Evolutionary conservation across 345 rosid species (phyloP), one percentile per base, ranked within the genome.

Genomic region (Gossypium bickii): DNA sequence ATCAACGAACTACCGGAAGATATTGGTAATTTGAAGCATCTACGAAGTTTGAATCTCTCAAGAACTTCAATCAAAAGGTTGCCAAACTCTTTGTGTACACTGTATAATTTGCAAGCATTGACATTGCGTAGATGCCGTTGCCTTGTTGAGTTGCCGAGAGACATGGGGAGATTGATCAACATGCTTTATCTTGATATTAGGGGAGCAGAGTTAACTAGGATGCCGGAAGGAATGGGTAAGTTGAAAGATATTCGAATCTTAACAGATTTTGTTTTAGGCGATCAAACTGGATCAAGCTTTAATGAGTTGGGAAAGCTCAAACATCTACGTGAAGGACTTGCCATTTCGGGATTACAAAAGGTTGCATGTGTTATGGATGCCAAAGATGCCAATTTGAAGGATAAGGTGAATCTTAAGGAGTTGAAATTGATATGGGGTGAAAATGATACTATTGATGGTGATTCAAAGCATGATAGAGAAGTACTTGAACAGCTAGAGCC

Each of bases 21-120:
- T 51, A 64, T 77, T 34, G 58, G 63, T 0, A 8, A 43, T 3
- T 57, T 77, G 69, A 80, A 57, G 34, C 69, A 55, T 16, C 53
- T 74, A 20, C 56, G 52, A 0, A 57, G 64, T 64, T 55, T 77
- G 12, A 34, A 81, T 58, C 60, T 81, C 0, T 72, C 77, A 2
- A 0, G 20, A 5, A 72, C 79, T 17, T 2, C 9, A 24, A 25
- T 74, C 11, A 27, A 7, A 18, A 3, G 20, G 1, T 74, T 79
- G 71, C 76, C 74, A 1, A 27, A 17, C 24, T 51, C 60, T 17
- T 1, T 70, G 58, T 8, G 81, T 75, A 71, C 76, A 20, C 67
- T 83, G 73, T 80, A 57, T 51, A 77, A 80, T 61, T 60, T 83
- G 77, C 88, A 83, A 75, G 81, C 83, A 11, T 61, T 85, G 9